Evolutionary conservation across 2,329 filamentous ascomycete species (phyloP), one percentile per base, ranked within the genome.

Genomic region (Fusarium pilosicola): DNA sequence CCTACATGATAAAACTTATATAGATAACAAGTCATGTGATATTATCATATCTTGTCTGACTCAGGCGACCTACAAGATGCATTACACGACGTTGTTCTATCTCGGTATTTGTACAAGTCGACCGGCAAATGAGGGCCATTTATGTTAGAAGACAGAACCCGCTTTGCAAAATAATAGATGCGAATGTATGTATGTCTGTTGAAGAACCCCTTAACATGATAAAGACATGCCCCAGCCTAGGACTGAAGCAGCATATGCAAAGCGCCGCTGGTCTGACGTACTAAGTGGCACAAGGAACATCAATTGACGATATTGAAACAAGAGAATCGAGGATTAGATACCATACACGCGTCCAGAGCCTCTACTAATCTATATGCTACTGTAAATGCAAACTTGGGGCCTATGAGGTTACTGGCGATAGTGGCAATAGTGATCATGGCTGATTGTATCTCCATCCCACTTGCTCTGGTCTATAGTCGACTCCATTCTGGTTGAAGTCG

Each of bases 261-360:
- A n/a, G 15, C 24, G 24, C 51, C 15, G 20, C 34, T 41, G 20
- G 51, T 39, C 41, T 14, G 32, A 24, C 26, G 13, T 22, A 24
- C 22, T 5, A 20, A n/a, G 32, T 13, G 26, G n/a, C 32, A 46
- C 22, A 58, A 28, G 38, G n/a, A 68, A 41, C 70, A 58, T 67
- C 44, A 32, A 36, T 49, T 59, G 36, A 48, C 48, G 64, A 49
- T 63, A 44, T 64, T 68, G 54, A 54, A 67, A 59, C 48, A 66
- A 65, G 51, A 70, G 65, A 58, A 74, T 59, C 61, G 48, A 63
- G 69, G 57, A 74, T 77, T 74, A 76, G 56, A 77, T 78, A 76
- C 70, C 54, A 72, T 78, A 78, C 74, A 78, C 65, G 65, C 62
- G 59, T 65, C 76, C 67, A 74, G 67, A 63, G 71, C 70, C 68